Conservation (phyloP, 2,329 filamentous ascomycete species). For the Botryotinia convoluta region DNA sequence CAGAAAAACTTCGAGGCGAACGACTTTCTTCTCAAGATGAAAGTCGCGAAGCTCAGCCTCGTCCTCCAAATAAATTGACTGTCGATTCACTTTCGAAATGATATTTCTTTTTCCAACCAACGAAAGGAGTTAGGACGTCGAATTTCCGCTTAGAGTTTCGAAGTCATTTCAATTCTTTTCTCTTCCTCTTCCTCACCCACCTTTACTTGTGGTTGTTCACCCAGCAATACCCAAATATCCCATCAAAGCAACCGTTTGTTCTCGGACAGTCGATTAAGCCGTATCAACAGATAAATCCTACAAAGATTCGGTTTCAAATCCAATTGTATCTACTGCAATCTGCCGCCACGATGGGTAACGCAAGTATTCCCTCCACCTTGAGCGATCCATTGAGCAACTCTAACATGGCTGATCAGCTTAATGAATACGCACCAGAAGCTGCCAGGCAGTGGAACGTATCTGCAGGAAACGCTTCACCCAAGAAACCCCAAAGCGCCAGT, state of each 20-base stretch:
- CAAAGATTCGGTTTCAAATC: background rate
- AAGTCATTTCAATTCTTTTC: background rate
- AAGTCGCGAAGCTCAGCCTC: background rate
- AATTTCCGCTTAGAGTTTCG: background rate
- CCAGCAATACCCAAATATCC: too few relatives aligned
- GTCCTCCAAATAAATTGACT: background rate
- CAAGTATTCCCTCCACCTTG: background rate
- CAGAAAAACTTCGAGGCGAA: background rate
- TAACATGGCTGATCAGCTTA: background rate
- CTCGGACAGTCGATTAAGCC: background rate
- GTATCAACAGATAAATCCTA: too few relatives aligned
- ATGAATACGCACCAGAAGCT: background rate
- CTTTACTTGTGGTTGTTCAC: background rate
- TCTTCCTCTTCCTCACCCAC: background rate
- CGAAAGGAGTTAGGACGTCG: background rate
- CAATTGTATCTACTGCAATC: background rate
- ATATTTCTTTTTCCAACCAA: background rate
- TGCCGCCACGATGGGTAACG: background rate
- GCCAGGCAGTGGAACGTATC: background rate
- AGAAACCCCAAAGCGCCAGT: background rate
- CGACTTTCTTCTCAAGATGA: background rate
- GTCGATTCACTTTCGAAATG: background rate
- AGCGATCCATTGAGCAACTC: background rate
- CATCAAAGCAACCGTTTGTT: background rate
- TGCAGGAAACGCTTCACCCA: too few relatives aligned